Conservation (phyloP, 176 grass and related monocot genomes). For the Phyllostachys edulis region DNA sequence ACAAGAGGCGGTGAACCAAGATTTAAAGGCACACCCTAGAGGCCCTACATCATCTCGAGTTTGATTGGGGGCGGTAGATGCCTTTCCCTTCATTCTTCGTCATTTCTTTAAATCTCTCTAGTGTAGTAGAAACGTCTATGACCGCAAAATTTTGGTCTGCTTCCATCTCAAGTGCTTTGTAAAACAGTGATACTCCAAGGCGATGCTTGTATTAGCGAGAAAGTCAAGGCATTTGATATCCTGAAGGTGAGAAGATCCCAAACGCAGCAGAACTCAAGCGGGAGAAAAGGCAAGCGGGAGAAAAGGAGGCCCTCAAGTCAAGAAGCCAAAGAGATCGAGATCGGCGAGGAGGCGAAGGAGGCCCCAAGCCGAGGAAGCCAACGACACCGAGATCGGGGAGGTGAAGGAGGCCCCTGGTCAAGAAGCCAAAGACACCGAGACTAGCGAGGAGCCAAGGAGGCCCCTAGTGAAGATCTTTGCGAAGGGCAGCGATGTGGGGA, state of each 20-base stretch:
- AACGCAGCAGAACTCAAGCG: slow-evolving; percentile 47
- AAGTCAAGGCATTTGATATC: slow-evolving; percentile 69
- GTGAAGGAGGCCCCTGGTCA: slow-evolving; percentile 31
- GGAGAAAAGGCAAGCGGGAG: slow-evolving; percentile 49
- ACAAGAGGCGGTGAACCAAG: slow-evolving; percentile 76
- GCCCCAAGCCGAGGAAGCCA: slow-evolving; percentile 39
- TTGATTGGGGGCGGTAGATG: slow-evolving; percentile 83
- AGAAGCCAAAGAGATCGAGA: slow-evolving; percentile 42
- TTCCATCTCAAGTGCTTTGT: slow-evolving; percentile 23
- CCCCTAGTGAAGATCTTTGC: slow-evolving; percentile 32
- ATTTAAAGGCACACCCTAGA: slow-evolving; percentile 77
- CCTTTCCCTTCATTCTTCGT: not conserved
- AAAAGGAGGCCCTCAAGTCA: slow-evolving; percentile 50
- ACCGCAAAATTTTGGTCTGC: not conserved
- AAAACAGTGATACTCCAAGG: slow-evolving; percentile 82
- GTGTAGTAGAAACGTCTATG: not conserved
- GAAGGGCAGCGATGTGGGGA: slow-evolving; percentile 20
- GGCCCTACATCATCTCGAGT: slow-evolving; percentile 72
- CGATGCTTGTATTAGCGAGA: slow-evolving; percentile 86
- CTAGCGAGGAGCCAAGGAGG: too few species aligned
- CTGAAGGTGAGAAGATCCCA: slow-evolving; percentile 78
- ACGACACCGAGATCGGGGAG: slow-evolving; percentile 32
- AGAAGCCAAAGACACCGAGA: slow-evolving; percentile 42
- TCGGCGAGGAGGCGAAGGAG: slow-evolving; percentile 15
- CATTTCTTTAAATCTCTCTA: not conserved